Conservation (phyloP, 2,329 filamentous ascomycete species). For the Aspergillus texensis region DNA sequence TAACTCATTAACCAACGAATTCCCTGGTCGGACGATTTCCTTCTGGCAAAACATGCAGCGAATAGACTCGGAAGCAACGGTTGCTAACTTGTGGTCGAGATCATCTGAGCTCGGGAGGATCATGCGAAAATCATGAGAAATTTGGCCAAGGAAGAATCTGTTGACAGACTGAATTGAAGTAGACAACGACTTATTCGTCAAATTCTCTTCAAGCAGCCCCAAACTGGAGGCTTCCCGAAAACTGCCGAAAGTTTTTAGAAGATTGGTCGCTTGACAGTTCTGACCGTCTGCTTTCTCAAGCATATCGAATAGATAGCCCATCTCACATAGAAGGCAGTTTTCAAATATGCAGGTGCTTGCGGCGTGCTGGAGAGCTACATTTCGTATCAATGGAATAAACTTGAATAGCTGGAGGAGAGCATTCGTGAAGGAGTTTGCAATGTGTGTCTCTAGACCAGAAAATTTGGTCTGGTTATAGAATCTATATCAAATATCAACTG, state of each 20-base stretch:
- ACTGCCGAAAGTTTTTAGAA: conserved; percentile 84
- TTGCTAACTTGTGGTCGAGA: conserved; percentile 68
- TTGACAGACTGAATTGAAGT: conserved; percentile 84
- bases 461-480: conserved; percentile 94
- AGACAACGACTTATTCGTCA: conserved; percentile 71
- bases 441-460: conserved; percentile 93
- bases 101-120: conserved; percentile 63
- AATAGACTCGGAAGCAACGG: conserved; percentile 58
- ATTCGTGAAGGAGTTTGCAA: conserved; percentile 95
- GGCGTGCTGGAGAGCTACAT: conserved; percentile 84
- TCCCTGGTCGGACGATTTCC: conserved; percentile 78
- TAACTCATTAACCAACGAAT: conserved; percentile 81
- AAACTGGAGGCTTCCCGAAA: conserved; percentile 77
- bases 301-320: conserved; percentile 98
- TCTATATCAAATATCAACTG: conserved; percentile 45
- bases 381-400: conserved; percentile 85
- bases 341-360: conserved; percentile 82
- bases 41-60: conserved; percentile 84
- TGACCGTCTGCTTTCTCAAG: conserved; percentile 91
- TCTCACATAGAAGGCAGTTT: conserved; percentile 84
- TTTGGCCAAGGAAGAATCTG: conserved; percentile 80
- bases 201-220: conserved; percentile 82
- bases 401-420: conserved; percentile 86
- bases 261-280: conserved; percentile 94
- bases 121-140: conserved; percentile 73